Evolutionary conservation across 768 basidiomycete species (phyloP).

Genomic region (Pilatotrama ljubarskyi): DNA sequence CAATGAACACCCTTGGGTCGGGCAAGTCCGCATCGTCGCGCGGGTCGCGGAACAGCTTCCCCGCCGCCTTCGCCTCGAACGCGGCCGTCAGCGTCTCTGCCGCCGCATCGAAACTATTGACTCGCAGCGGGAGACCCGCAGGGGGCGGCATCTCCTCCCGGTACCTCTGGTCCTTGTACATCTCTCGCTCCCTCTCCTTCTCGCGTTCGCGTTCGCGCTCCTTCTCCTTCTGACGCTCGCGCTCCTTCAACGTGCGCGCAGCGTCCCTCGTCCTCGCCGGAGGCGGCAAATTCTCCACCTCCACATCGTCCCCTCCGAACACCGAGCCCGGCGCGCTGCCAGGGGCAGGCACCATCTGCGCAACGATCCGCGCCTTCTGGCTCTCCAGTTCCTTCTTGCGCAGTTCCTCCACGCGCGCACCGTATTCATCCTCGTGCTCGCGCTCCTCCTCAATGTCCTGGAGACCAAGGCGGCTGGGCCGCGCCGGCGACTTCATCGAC

Average conservation of each 20-base stretch:
- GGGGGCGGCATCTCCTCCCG: constrained; percentile 19
- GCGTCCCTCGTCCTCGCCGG: constrained; percentile 22
- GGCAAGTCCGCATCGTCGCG: constrained; percentile 51
- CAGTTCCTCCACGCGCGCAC: constrained; percentile 42
- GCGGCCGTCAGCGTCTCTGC: constrained; percentile 53
- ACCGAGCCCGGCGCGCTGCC: constrained; percentile 37
- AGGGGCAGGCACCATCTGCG: constrained; percentile 76
- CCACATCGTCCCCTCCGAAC: constrained; percentile 22
- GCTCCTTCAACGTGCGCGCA: constrained; percentile 22
- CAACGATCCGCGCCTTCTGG: constrained; percentile 91
- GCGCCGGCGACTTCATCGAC: constrained; percentile 52
- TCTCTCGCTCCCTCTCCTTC: constrained; percentile 5
- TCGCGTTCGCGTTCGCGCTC: constrained; percentile 20
- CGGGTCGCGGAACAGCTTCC: constrained; percentile 68
- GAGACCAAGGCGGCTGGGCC: constrained; percentile 41
- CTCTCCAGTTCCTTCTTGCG: constrained; percentile 77
- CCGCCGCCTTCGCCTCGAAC: constrained; percentile 65
- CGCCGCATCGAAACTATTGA: constrained; percentile 69
- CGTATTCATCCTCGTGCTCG: constrained; percentile 41
- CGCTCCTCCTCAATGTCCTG: constrained; percentile 44
- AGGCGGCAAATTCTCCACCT: constrained; percentile 38
- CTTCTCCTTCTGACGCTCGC: constrained; percentile 18
- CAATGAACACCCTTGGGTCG: constrained; percentile 85
- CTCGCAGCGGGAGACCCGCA: constrained; percentile 32
- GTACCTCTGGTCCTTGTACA: constrained; percentile 4